Evolutionary conservation across 2,329 filamentous ascomycete genomes (phyloP).

Genomic region (Ustulina deusta): DNA sequence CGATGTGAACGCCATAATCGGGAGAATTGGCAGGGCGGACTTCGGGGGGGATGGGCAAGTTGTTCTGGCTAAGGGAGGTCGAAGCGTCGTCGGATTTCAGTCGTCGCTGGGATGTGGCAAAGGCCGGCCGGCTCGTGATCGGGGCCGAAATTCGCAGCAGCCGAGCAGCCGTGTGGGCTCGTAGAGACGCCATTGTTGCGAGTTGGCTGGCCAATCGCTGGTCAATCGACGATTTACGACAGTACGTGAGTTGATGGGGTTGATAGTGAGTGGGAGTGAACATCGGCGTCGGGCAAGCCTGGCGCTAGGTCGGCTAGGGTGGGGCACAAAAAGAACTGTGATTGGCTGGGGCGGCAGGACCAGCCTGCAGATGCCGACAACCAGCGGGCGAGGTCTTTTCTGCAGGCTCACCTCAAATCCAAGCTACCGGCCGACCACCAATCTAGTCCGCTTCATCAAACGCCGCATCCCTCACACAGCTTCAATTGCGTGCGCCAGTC

Average conservation of each 20-base stretch:
- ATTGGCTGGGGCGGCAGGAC: conserved; percentile 50
- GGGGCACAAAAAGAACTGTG: conserved; percentile 46
- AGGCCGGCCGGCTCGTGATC: conserved; percentile 50
- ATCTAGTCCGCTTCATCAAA: conserved; percentile 41
- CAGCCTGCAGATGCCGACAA: conserved; percentile 55
- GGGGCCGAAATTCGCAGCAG: conserved; percentile 62
- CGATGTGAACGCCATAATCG: conserved; percentile 82
- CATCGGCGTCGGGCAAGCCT: conserved; percentile 21
- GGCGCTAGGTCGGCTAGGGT: conserved; percentile 27
- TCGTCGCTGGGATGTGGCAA: conserved; percentile 63
- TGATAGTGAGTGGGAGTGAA: no score
- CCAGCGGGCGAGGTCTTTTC: conserved; percentile 62
- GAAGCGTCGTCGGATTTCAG: conserved; percentile 57
- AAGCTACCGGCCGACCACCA: conserved; percentile 39
- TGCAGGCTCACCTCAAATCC: conserved; percentile 43
- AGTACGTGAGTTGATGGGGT: conserved; percentile 8
- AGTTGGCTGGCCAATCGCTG: conserved; percentile 23
- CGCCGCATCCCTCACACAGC: conserved; percentile 41
- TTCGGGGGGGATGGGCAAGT: conserved; percentile 51
- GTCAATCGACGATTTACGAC: conserved; percentile 25
- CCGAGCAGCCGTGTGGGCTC: conserved; percentile 65
- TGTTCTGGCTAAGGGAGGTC: conserved; percentile 57
- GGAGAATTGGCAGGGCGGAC: conserved; percentile 72
- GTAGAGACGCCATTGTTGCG: conserved; percentile 60
- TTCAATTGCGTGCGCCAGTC: conserved; percentile 50